Conservation (phyloP, 768 basidiomycete species). For the Russula sp. region DNA sequence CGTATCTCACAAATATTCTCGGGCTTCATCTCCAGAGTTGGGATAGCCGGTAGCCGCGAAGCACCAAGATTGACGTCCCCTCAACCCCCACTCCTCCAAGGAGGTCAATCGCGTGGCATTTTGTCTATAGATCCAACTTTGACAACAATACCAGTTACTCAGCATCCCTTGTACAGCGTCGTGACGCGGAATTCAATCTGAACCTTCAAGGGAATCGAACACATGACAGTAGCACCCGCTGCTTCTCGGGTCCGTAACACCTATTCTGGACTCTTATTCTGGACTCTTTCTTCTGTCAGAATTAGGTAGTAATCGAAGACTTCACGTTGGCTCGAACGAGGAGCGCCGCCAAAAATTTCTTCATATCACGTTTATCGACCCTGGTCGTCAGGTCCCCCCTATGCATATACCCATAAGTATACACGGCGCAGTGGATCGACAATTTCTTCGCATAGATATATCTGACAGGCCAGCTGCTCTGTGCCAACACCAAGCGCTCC, state of each 20-base stretch:
- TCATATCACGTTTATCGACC: conserved; percentile 45
- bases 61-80: neutral
- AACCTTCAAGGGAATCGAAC: conserved; percentile 50
- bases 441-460: conserved; percentile 29
- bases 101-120: neutral
- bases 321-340: conserved; percentile 31
- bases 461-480: conserved; percentile 24
- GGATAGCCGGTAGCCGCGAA: neutral
- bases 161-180: neutral
- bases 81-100: neutral
- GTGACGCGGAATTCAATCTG: conserved; percentile 37
- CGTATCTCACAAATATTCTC: neutral
- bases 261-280: neutral
- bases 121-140: neutral
- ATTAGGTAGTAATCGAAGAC: neutral
- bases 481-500: conserved; percentile 18
- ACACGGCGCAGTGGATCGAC: conserved; percentile 25
- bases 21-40: neutral
- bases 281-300: conserved; percentile 37
- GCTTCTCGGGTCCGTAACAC: neutral
- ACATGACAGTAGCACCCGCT: conserved; percentile 34
- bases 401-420: conserved; percentile 25
- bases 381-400: conserved; percentile 31
- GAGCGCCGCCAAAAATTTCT: conserved; percentile 47
- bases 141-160: neutral